Conservation (phyloP, 257 asterid species). For the Solanum sejunctum region DNA sequence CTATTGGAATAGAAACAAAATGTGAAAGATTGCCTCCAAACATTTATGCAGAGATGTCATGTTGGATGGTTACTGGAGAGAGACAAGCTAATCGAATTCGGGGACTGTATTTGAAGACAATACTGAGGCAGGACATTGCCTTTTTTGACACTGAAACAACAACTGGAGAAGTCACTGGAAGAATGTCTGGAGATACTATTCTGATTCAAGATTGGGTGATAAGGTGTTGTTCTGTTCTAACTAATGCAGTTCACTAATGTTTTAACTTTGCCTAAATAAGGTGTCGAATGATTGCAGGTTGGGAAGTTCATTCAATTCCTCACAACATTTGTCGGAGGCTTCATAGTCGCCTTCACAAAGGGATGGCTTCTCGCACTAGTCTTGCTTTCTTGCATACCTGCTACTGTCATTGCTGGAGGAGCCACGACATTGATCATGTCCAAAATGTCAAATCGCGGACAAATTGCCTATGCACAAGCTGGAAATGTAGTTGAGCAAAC, state of each 20-base stretch:
- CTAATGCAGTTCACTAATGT: background rate
- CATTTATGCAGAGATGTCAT: slow-evolving; percentile 30
- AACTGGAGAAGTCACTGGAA: slow-evolving; percentile 45
- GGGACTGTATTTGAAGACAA: slow-evolving; percentile 37
- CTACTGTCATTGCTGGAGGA: slow-evolving; percentile 32
- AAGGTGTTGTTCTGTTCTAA: slow-evolving; percentile 20
- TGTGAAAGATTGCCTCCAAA: background rate
- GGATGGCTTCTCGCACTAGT: slow-evolving; percentile 42
- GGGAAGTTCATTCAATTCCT: slow-evolving; percentile 35
- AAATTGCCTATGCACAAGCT: slow-evolving; percentile 50
- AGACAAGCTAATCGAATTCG: slow-evolving; percentile 46
- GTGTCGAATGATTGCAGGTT: slow-evolving; percentile 17
- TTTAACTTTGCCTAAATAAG: background rate
- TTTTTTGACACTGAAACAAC: slow-evolving; percentile 54
- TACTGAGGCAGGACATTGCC: slow-evolving; percentile 47
- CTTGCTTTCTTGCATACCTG: slow-evolving; percentile 25
- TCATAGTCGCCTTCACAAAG: slow-evolving; percentile 25
- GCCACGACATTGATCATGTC: slow-evolving; percentile 13
- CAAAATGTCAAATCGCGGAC: slow-evolving; percentile 20
- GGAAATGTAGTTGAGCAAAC: slow-evolving; percentile 53
- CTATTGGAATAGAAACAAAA: background rate
- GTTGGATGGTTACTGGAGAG: slow-evolving; percentile 67
- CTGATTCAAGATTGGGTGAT: slow-evolving; percentile 82
- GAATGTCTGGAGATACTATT: slow-evolving; percentile 53
- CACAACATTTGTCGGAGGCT: slow-evolving; percentile 35